Evolutionary conservation across 768 basidiomycete genomes (phyloP), one percentile per base, ranked within the genome.

Genomic region (Fomitopsis pulvina): DNA sequence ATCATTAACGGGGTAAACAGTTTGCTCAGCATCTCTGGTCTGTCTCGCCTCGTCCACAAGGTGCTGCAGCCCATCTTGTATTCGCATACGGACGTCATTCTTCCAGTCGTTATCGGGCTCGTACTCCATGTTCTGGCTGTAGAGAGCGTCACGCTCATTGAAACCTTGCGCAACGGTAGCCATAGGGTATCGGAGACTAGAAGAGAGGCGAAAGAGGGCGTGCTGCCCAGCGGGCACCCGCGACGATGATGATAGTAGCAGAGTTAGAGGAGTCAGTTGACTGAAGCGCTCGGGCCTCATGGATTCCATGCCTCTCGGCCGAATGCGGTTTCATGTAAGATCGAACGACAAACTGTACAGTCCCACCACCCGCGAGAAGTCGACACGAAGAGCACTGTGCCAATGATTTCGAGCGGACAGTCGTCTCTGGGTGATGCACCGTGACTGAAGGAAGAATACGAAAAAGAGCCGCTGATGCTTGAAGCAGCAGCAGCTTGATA

Each of bases 41-140:
- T 78, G 73, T 64, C 81, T 81, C n/a, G 85, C 79, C 52, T 83
- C 83, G 48, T 81, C 75, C 52, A 85, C 74, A 54, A 64, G 63
- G 41, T 63, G 60, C 28, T 55, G 60, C 45, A 71, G 60, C 12
- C 66, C 67, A 2, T 71, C 68, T 54, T 79, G 76, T 57, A 88
- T 85, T 57, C 72, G 70, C 28, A 72, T 68, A 58, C 61, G 68
- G 56, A 80, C 66, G 2, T 57, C 50, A 30, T 56, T 62, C 59
- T 80, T 83, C 81, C 81, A 83, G 49, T 69, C 64, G 2, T 76
- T 73, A 63, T 79, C 74, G 3, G 78, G 81, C 57, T 81, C 80
- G 41, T 63, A 54, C 57, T 68, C 63, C 10, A 38, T 21, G 20
- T 38, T 11, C n/a, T 24, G 29, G 47, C 29, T 16, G 47, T 34